Conservation (phyloP, 345 rosid species). For the Cardamine occulta region DNA sequence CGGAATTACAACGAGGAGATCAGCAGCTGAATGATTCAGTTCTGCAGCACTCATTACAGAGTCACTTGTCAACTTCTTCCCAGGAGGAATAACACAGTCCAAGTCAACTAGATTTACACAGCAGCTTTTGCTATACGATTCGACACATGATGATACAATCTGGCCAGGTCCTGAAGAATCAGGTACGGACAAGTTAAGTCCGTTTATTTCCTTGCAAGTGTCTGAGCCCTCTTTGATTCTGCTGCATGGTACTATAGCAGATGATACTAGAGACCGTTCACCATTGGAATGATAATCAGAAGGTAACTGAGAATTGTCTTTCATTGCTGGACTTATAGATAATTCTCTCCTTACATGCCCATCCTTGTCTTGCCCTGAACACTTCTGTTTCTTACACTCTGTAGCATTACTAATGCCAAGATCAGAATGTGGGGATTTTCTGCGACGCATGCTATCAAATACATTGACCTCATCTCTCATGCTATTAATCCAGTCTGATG, state of each 20-base stretch:
- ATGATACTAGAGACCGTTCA: constrained; percentile 42
- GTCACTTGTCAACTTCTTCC: constrained; percentile 47
- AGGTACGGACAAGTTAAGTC: constrained; percentile 42
- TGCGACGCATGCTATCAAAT: constrained; percentile 46
- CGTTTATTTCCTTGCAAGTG: constrained; percentile 42
- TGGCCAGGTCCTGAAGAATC: constrained; percentile 46
- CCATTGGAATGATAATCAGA: constrained; percentile 46
- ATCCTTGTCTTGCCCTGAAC: constrained; percentile 46
- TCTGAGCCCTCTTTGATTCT: constrained; percentile 41
- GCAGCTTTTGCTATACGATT: constrained; percentile 46
- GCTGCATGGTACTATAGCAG: constrained; percentile 33
- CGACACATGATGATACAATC: constrained; percentile 39
- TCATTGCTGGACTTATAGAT: constrained; percentile 42
- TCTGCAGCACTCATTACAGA: constrained; percentile 49
- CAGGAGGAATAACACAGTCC: constrained; percentile 45
- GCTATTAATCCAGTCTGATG: constrained; percentile 71
- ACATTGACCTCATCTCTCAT: constrained; percentile 59
- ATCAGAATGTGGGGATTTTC: constrained; percentile 50
- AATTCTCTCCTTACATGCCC: constrained; percentile 41
- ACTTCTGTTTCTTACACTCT: constrained; percentile 54
- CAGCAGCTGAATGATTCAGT: constrained; percentile 39
- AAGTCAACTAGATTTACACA: constrained; percentile 44
- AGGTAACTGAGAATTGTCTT: constrained; percentile 38
- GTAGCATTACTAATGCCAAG: constrained; percentile 49
- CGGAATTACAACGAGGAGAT: constrained; percentile 41